Evolutionary conservation across 2,329 filamentous ascomycete species (phyloP).

Genomic region (Knufia fluminis): DNA sequence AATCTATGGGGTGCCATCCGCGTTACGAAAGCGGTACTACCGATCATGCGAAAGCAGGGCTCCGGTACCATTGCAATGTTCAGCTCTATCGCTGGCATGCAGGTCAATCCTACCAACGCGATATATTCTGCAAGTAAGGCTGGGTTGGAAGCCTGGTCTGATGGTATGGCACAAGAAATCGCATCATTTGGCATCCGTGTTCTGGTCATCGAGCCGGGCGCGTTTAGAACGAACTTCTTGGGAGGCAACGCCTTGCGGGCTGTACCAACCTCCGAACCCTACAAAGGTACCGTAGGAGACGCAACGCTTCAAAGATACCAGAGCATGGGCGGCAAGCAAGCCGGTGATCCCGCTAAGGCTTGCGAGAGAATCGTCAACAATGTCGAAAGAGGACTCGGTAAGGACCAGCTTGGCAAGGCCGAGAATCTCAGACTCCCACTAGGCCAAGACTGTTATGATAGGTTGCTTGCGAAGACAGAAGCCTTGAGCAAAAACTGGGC

Average conservation of each 20-base stretch:
- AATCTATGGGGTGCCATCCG: conserved; percentile 33
- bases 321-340: conserved; percentile 39
- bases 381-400: conserved; percentile 25
- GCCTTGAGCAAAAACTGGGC: conserved; percentile 5
- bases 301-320: conserved; percentile 10
- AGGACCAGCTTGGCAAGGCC: conserved; percentile 15
- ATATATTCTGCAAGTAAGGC: conserved; percentile 32
- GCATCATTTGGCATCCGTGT: conserved; percentile 27
- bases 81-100: conserved; percentile 28
- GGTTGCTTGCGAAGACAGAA: conserved; percentile 16
- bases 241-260: conserved; percentile 8
- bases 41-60: conserved; percentile 28
- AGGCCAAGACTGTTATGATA: conserved; percentile 29
- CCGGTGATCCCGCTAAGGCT: conserved; percentile 48
- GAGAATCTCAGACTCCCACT: conserved; percentile 30
- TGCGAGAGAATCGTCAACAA: conserved; percentile 44
- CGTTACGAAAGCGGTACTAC: conserved; percentile 29
- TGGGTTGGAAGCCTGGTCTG: conserved; percentile 24
- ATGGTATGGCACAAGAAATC: conserved; percentile 26
- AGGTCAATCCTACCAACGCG: conserved; percentile 22
- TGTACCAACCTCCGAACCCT: conserved; percentile 14
- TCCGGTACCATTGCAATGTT: conserved; percentile 31
- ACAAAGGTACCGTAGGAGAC: conserved; percentile 15
- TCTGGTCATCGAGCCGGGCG: conserved; percentile 31
- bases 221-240: conserved; percentile 18